phyloP scores from a whole-genome alignment of 2,329 filamentous ascomycete species.

The Tolypocladium capitatum region DNA sequence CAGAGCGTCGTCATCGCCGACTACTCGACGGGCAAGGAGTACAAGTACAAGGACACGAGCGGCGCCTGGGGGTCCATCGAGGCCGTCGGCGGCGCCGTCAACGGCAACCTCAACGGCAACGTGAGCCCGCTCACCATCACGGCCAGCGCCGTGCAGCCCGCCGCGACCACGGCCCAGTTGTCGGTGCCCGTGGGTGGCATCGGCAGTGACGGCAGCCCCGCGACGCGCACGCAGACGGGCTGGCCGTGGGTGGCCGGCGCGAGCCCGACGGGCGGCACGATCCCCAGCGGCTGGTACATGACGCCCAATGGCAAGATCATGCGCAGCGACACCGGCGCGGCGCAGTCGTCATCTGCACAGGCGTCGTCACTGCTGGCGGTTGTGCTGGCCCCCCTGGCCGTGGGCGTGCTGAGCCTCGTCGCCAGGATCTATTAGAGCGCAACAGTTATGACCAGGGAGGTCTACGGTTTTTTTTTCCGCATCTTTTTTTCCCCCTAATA shows the following conservation, averaged over 20 bases:
- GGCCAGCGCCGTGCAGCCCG: slow-evolving; percentile 46
- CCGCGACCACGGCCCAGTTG: slow-evolving; percentile 47
- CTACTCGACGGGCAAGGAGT: slow-evolving; percentile 83
- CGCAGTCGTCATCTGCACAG: slow-evolving; percentile 3
- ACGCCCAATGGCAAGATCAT: slow-evolving; percentile 67
- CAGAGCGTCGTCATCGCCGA: slow-evolving; percentile 66
- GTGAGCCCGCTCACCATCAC: slow-evolving; percentile 35
- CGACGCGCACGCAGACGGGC: slow-evolving; percentile 42
- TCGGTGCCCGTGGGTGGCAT: slow-evolving; percentile 60
- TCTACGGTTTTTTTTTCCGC: background rate
- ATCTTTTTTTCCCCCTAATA: background rate
- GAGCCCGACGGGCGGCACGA: slow-evolving; percentile 37
- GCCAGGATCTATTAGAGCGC: slow-evolving; percentile 1
- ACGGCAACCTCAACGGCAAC: slow-evolving; percentile 48
- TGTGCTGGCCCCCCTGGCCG: slow-evolving; percentile 13
- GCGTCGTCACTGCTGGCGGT: slow-evolving; percentile 11
- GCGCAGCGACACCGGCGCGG: slow-evolving; percentile 42
- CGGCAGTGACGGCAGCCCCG: slow-evolving; percentile 39
- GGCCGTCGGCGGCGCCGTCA: slow-evolving; percentile 65
- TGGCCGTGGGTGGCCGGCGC: slow-evolving; percentile 55
- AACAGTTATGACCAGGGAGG: background rate
- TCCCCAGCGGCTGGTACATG: slow-evolving; percentile 74
- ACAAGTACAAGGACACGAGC: slow-evolving; percentile 65
- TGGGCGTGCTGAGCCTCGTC: slow-evolving; percentile 11
- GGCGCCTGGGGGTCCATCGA: slow-evolving; percentile 74